Evolutionary conservation across 2,329 filamentous ascomycete genomes (phyloP).

Genomic region (Botrytis tulipae): DNA sequence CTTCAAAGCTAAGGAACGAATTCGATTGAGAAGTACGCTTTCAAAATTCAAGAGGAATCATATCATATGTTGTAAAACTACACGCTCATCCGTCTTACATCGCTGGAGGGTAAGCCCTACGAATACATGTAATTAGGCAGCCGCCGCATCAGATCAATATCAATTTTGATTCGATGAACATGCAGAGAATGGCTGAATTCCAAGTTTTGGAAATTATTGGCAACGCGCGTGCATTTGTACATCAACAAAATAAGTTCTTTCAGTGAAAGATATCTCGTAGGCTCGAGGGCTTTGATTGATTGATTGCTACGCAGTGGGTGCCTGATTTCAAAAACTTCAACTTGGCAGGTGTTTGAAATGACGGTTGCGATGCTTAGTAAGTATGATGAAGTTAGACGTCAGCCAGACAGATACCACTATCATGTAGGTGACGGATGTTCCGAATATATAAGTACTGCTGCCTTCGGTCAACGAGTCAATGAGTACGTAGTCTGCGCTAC

Average conservation of each 20-base stretch:
- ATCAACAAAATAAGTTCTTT: neutral
- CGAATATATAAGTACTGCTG: neutral
- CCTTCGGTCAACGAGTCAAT: neutral
- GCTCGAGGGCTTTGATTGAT: neutral
- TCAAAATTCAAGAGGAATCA: neutral
- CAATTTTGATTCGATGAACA: neutral
- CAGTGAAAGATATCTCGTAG: neutral
- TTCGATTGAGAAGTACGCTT: neutral
- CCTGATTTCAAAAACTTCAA: neutral
- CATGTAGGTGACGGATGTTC: neutral
- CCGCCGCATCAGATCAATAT: neutral
- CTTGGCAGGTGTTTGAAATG: neutral
- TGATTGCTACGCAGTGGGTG: neutral
- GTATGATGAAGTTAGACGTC: neutral
- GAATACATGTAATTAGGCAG: neutral
- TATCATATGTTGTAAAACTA: neutral
- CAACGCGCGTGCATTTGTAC: neutral
- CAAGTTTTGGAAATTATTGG: neutral
- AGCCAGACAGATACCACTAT: neutral
- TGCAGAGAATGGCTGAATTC: neutral
- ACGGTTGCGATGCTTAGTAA: neutral
- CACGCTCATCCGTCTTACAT: neutral
- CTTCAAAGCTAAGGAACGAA: neutral
- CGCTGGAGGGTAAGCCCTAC: neutral
- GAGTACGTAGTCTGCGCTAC: neutral